Evolutionary conservation across 2,329 filamentous ascomycete species (phyloP).

Genomic region (Sclerotinia sclerotiorum): DNA sequence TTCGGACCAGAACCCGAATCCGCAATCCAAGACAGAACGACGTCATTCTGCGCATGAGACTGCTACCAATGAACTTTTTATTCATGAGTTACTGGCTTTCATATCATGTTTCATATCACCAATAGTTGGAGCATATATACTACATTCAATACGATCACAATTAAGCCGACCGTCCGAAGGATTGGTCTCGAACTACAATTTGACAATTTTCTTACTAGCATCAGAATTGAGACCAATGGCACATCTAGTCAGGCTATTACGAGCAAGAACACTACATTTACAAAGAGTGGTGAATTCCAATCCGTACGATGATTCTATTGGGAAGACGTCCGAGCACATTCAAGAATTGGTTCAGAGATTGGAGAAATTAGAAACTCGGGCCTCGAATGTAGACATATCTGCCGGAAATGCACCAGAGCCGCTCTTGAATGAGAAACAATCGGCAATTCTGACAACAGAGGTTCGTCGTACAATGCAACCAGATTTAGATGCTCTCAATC

Average conservation of each 20-base stretch:
- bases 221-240: slow-evolving; percentile 82
- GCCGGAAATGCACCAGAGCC: slow-evolving; percentile 36
- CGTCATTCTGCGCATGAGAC: slow-evolving; percentile 36
- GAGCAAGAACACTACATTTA: slow-evolving; percentile 75
- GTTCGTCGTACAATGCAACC: slow-evolving; percentile 68
- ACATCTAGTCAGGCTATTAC: slow-evolving; percentile 78
- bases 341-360: slow-evolving; percentile 64
- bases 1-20: slow-evolving; percentile 18
- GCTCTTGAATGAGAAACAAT: slow-evolving; percentile 43
- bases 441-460: slow-evolving; percentile 50
- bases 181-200: slow-evolving; percentile 87
- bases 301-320: slow-evolving; percentile 44
- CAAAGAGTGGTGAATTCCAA: slow-evolving; percentile 68
- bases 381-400: slow-evolving; percentile 43
- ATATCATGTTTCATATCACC: slow-evolving; percentile 78
- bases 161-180: slow-evolving; percentile 82
- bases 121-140: slow-evolving; percentile 73
- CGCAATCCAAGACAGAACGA: slow-evolving; percentile 32
- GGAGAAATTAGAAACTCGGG: slow-evolving; percentile 65
- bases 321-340: slow-evolving; percentile 44
- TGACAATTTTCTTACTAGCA: slow-evolving; percentile 84
- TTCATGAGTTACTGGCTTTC: slow-evolving; percentile 74
- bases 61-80: slow-evolving; percentile 64
- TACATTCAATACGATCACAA: slow-evolving; percentile 78
- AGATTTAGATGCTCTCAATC: slow-evolving; percentile 83